phyloP scores from a whole-genome alignment of 345 rosid genomes.

The Eutrema yunnanense region DNA sequence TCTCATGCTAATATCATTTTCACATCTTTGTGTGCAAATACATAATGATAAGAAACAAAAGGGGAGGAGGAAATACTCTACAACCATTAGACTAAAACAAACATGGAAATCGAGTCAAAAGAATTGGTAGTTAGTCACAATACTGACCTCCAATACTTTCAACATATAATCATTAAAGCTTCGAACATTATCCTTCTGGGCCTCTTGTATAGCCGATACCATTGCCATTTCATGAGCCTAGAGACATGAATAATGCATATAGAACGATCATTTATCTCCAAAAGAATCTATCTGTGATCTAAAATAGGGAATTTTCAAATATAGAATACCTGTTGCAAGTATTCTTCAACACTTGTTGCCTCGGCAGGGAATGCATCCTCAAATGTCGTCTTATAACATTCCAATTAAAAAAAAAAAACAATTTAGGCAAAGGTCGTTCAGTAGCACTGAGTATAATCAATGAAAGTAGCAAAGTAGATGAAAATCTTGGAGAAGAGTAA shows the following conservation, averaged over 20 bases:
- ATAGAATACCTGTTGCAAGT: constrained; percentile 62
- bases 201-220: constrained; percentile 85
- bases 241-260: background rate
- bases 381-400: constrained; percentile 50
- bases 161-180: constrained; percentile 82
- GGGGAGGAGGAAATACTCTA: background rate
- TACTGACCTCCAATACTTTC: constrained; percentile 77
- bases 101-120: background rate
- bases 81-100: background rate
- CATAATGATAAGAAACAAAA: background rate
- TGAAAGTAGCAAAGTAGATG: background rate
- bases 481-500: background rate
- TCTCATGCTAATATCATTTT: background rate
- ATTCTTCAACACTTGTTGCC: constrained; percentile 80
- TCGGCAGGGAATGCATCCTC: constrained; percentile 94
- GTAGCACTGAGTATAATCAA: background rate
- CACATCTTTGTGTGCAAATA: background rate
- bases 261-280: background rate
- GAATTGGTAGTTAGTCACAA: too few relatives aligned
- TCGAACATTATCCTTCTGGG: constrained; percentile 76
- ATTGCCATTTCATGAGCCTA: constrained; percentile 93
- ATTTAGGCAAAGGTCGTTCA: background rate
- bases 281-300: background rate
- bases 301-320: background rate
- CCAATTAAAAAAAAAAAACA: background rate